Evolutionary conservation across 306 rosid genomes (phyloP).

Genomic region (Abrus precatorius): DNA sequence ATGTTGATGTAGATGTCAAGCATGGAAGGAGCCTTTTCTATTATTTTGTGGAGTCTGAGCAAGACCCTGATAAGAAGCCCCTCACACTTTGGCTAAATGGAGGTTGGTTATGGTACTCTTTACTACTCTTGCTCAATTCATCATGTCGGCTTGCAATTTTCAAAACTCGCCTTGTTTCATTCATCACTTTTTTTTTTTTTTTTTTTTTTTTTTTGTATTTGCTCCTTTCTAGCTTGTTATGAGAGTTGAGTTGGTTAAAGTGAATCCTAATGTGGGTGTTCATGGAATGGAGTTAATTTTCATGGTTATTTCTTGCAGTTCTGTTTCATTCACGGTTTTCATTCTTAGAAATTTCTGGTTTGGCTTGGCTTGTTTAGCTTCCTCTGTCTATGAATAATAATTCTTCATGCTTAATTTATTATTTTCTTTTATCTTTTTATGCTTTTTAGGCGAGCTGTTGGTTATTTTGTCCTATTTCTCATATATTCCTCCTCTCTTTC

Average conservation of each 20-base stretch:
- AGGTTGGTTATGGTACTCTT: constrained; percentile 55
- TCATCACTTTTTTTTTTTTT: neutral
- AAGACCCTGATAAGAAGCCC: constrained; percentile 59
- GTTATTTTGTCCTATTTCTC: neutral
- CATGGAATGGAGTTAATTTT: neutral
- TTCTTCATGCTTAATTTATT: neutral
- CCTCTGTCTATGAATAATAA: neutral
- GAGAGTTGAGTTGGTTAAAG: neutral
- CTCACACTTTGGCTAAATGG: constrained; percentile 92
- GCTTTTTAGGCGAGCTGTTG: constrained; percentile 38
- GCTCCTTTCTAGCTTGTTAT: neutral
- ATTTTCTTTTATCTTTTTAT: neutral
- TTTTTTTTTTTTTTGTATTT: neutral
- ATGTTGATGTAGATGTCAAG: constrained; percentile 71
- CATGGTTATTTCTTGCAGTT: neutral
- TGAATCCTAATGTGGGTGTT: neutral
- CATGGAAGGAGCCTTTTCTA: constrained; percentile 82
- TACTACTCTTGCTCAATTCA: neutral
- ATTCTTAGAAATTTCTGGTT: neutral
- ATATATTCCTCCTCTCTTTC: neutral
- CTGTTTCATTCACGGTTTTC: neutral
- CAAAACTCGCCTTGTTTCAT: neutral
- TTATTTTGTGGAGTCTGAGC: constrained; percentile 77
- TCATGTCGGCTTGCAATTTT: neutral
- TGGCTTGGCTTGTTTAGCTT: neutral